A percentile compares a stretch with the other conserved stretches of the same genome.
Evolutionary conservation across 257 asterid species (phyloP).

Genomic region (Capsicum chinense): DNA sequence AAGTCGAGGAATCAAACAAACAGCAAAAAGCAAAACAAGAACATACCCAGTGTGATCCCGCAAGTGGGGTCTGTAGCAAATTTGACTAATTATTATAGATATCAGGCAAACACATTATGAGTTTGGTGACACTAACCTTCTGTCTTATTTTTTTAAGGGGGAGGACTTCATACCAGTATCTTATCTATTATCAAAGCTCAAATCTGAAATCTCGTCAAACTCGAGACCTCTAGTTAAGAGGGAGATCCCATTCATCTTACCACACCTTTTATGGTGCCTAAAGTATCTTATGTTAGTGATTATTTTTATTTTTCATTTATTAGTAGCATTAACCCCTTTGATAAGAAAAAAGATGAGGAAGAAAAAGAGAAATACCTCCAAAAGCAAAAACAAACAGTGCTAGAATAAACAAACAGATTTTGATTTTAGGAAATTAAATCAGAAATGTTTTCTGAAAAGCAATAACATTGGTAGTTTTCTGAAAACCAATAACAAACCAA

Average conservation of each 20-base stretch:
- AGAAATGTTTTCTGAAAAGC: too few relatives aligned
- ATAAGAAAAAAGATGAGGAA: neutral
- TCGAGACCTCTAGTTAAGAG: neutral
- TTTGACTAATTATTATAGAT: neutral
- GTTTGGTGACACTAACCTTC: too few relatives aligned
- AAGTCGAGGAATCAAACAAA: neutral
- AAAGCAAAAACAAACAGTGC: neutral
- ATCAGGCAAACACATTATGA: neutral
- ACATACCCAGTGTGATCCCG: neutral
- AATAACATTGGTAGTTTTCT: too few relatives aligned
- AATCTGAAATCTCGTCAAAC: neutral
- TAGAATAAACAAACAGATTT: neutral
- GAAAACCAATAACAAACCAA: too few relatives aligned
- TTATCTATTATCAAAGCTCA: neutral
- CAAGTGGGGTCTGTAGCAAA: neutral
- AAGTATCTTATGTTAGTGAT: neutral
- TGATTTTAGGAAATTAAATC: neutral
- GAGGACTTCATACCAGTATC: neutral
- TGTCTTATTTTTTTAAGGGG: neutral
- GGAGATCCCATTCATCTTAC: neutral
- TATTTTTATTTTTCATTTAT: neutral
- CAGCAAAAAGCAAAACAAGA: neutral
- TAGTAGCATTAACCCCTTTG: neutral
- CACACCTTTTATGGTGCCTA: neutral
- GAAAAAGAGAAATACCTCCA: too few relatives aligned